A percentile compares a stretch with the other conserved stretches of the same genome.
Conservation (phyloP, 768 basidiomycete species). For the Pilatotrama ljubarskyi region DNA sequence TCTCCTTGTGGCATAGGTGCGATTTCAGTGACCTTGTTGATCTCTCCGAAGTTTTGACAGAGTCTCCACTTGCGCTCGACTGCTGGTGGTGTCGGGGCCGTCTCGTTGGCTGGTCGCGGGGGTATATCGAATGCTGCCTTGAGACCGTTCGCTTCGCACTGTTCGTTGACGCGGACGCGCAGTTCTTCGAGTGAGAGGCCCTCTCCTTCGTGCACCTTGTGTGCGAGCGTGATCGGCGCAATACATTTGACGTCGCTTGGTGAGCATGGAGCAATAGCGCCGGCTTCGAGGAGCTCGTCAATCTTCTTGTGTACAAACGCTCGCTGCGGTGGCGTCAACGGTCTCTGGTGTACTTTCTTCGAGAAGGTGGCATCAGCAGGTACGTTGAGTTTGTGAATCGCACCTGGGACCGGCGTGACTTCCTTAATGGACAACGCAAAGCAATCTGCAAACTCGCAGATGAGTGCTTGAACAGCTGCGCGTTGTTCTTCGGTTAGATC, state of each 20-base stretch:
- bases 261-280: constrained; percentile 33
- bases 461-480: constrained; percentile 21
- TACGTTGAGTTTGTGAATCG: constrained; percentile 37
- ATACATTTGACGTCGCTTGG: constrained; percentile 39
- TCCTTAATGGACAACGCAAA: constrained; percentile 43
- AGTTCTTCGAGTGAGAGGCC: constrained; percentile 38
- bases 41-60: constrained; percentile 38
- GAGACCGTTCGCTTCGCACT: constrained; percentile 33
- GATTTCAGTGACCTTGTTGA: constrained; percentile 29
- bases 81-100: not conserved
- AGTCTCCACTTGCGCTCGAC: constrained; percentile 37
- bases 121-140: constrained; percentile 25
- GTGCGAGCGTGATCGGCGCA: constrained; percentile 35
- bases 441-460: constrained; percentile 37
- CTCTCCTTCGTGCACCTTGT: constrained; percentile 36
- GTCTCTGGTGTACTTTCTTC: constrained; percentile 34
- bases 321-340: constrained; percentile 34
- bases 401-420: constrained; percentile 34
- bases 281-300: constrained; percentile 37
- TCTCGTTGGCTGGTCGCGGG: constrained; percentile 16
- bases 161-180: constrained; percentile 34
- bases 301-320: constrained; percentile 34
- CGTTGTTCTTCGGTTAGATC: constrained; percentile 34
- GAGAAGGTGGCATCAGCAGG: constrained; percentile 31
- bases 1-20: constrained; percentile 33